phyloP scores from a whole-genome alignment of 176 grass and related monocot genomes.

The Thinopyrum elongatum region DNA sequence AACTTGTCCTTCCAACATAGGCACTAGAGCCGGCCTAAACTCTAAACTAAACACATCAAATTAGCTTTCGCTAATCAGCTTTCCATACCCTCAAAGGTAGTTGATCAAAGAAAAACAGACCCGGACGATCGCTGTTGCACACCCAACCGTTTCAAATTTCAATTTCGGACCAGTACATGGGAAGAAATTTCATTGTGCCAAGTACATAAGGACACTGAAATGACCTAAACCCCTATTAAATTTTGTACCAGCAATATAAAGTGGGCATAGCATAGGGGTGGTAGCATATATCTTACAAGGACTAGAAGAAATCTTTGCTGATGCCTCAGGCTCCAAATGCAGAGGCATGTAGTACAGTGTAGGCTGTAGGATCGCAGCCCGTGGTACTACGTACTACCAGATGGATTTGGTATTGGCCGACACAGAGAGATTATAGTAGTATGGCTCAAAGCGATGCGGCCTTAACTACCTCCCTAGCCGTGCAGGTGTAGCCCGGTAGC shows the following conservation, averaged over 20 bases:
- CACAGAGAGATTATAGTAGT: constrained; percentile 29
- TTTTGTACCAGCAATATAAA: not conserved
- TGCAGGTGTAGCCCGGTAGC: constrained; percentile 2
- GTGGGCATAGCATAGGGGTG: not conserved
- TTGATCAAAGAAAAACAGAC: not conserved
- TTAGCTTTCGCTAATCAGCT: not conserved
- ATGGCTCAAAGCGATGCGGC: not conserved
- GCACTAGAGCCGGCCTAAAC: not conserved
- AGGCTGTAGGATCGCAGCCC: not conserved
- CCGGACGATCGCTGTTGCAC: too few species aligned
- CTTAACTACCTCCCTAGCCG: constrained; percentile 30
- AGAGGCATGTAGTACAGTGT: not conserved
- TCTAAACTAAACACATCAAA: not conserved
- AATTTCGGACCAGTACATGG: not conserved
- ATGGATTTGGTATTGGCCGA: not conserved
- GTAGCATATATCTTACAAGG: not conserved
- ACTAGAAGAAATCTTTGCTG: constrained; percentile 1
- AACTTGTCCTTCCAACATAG: not conserved
- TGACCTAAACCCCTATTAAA: not conserved
- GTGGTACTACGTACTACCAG: not conserved
- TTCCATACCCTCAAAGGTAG: not conserved
- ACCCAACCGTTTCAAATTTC: not conserved
- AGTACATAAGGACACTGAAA: not conserved
- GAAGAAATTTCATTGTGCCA: not conserved
- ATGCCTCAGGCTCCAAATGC: constrained; percentile 1